Percentiles rank a stretch among this genome's conserved stretches.
Conservation (phyloP, 129 eudicot species). For the sunflower (Helianthus annuus) region DNA sequence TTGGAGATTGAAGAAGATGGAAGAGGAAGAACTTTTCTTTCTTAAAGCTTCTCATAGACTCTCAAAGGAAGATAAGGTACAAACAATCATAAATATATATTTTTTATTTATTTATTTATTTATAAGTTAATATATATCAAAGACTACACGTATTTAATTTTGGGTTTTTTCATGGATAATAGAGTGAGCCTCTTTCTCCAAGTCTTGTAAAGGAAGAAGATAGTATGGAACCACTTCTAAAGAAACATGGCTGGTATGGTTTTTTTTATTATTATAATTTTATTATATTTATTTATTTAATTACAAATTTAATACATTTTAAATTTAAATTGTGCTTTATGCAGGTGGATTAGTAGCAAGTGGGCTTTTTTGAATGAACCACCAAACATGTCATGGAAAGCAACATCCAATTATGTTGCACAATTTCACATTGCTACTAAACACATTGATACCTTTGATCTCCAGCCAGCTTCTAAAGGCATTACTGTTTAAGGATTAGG, state of each 20-base stretch:
- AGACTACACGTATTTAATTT: background rate
- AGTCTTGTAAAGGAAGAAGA: conserved; percentile 24
- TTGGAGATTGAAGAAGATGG: conserved; percentile 45
- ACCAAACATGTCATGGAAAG: conserved; percentile 22
- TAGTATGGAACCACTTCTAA: conserved; percentile 37
- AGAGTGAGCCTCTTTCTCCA: conserved; percentile 17
- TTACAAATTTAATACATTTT: background rate
- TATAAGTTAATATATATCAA: background rate
- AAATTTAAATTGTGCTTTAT: background rate
- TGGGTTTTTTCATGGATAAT: conserved; percentile 8
- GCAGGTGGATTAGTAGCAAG: conserved; percentile 42
- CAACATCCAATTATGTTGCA: conserved; percentile 30
- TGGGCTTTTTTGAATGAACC: conserved; percentile 42
- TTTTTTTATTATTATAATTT: background rate
- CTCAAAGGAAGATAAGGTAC: conserved; percentile 31
- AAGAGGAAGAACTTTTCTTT: conserved; percentile 48
- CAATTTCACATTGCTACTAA: conserved; percentile 33
- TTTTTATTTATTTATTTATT: background rate
- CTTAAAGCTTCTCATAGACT: conserved; percentile 36
- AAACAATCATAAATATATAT: background rate
- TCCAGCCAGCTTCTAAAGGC: background rate
- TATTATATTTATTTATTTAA: background rate
- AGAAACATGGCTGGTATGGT: conserved; percentile 40
- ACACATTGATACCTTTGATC: conserved; percentile 15
- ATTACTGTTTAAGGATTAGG: conserved; percentile 21